Conservation (phyloP, 805 yeast species). For the Cyberlindnera meyerae region DNA sequence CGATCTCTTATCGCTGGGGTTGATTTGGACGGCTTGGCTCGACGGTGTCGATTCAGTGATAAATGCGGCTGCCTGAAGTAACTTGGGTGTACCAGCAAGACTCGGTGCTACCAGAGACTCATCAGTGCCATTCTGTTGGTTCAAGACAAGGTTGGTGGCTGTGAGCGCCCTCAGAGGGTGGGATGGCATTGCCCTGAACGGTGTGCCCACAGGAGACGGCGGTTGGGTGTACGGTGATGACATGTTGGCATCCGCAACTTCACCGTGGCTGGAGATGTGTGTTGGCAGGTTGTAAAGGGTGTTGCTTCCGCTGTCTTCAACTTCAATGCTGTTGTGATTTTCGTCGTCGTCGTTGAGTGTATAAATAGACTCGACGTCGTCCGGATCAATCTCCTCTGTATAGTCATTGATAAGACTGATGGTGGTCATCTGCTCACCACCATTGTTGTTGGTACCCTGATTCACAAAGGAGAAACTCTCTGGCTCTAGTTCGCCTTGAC, state of each 20-base stretch:
- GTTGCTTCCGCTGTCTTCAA: conserved; percentile 1
- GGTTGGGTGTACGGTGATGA: conserved; percentile 16
- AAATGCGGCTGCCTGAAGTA: conserved; percentile 3
- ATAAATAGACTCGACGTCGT: conserved; percentile 14
- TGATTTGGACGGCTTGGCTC: background rate
- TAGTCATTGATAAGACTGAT: background rate
- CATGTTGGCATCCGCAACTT: conserved; percentile 4
- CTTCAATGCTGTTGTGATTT: background rate
- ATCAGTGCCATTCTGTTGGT: conserved; percentile 23
- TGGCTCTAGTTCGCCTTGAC: too few species aligned
- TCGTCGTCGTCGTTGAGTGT: conserved; percentile 16
- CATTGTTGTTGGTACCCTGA: conserved; percentile 1
- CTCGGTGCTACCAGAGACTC: conserved; percentile 18
- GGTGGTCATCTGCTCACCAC: background rate
- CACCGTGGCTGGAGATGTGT: conserved; percentile 23
- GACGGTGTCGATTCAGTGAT: background rate
- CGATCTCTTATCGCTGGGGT: background rate
- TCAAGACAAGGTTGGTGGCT: conserved; percentile 20
- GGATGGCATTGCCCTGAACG: conserved; percentile 21
- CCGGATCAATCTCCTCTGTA: background rate
- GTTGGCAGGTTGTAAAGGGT: conserved; percentile 21
- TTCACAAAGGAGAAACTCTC: conserved; percentile 17
- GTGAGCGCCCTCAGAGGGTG: conserved; percentile 26
- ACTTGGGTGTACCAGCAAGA: conserved; percentile 7
- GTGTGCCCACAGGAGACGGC: conserved; percentile 22